Conservation (phyloP, 2,329 filamentous ascomycete species). For the Paramyrothecium sp. region DNA sequence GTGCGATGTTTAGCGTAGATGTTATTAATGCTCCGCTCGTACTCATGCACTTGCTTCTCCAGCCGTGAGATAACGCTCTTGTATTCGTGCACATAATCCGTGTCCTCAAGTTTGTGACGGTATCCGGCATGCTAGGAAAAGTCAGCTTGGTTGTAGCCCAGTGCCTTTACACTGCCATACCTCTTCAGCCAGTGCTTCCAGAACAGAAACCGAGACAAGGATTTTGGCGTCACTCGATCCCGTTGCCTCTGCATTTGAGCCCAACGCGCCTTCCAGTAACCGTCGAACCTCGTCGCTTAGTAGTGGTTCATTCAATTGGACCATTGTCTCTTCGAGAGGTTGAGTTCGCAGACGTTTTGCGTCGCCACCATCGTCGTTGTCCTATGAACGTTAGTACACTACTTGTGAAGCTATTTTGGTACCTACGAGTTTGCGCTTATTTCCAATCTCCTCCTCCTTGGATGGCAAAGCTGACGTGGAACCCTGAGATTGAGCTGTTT, state of each 20-base stretch:
- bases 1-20: conserved; percentile 47
- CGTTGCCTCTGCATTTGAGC: not conserved
- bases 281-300: conserved; percentile 27
- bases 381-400: conserved; percentile 5
- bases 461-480: conserved; percentile 20
- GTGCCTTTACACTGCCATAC: conserved; percentile 19
- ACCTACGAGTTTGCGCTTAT: conserved; percentile 51
- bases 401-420: not conserved
- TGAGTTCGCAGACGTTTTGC: conserved; percentile 25
- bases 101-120: conserved; percentile 21
- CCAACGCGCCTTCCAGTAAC: conserved; percentile 21
- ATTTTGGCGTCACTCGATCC: conserved; percentile 17
- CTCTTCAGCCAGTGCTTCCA: conserved; percentile 38
- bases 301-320: conserved; percentile 24
- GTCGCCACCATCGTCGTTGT: conserved; percentile 30
- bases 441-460: conserved; percentile 22
- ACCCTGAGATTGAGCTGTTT: conserved; percentile 32
- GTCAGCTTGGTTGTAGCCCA: not conserved
- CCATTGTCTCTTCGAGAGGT: conserved; percentile 13
- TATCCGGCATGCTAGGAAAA: conserved; percentile 24
- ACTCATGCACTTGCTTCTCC: conserved; percentile 43
- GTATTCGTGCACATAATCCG: conserved; percentile 31
- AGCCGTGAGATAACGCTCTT: conserved; percentile 41
- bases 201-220: conserved; percentile 25
- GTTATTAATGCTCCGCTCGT: conserved; percentile 39